Evolutionary conservation across 371 early-diverging fungal species (phyloP).

Genomic region (Neoconidiobolus thromboides): DNA sequence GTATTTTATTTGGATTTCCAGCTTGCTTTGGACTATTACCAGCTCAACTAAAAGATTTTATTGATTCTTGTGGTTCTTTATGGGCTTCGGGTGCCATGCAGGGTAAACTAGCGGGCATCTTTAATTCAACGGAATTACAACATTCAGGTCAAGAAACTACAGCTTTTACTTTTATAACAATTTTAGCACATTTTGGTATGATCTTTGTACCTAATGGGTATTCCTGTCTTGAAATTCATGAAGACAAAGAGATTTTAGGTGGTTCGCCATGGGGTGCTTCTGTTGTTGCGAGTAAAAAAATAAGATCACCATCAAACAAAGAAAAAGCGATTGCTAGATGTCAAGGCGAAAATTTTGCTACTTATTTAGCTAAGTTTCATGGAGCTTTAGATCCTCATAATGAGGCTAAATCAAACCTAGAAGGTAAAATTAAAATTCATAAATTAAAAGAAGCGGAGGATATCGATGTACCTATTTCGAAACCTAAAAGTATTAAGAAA

Average conservation of each 20-base stretch:
- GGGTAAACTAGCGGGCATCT: slow-evolving; percentile 53
- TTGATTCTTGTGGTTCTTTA: slow-evolving; percentile 52
- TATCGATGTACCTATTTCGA: too few relatives aligned
- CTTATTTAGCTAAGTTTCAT: background rate
- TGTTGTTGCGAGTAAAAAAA: slow-evolving; percentile 20
- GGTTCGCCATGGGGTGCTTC: slow-evolving; percentile 41
- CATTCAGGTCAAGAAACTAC: slow-evolving; percentile 70
- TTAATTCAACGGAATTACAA: slow-evolving; percentile 50
- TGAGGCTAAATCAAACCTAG: background rate
- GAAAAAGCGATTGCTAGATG: slow-evolving; percentile 41
- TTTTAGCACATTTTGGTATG: slow-evolving; percentile 64
- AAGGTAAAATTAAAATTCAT: too few relatives aligned
- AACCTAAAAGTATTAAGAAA: too few relatives aligned
- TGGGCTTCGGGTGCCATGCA: slow-evolving; percentile 41
- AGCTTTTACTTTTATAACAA: slow-evolving; percentile 39
- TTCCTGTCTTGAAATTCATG: slow-evolving; percentile 22
- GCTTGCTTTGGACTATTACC: slow-evolving; percentile 50
- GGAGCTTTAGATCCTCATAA: slow-evolving; percentile 14
- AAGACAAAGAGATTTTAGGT: slow-evolving; percentile 32
- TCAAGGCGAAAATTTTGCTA: slow-evolving; percentile 38
- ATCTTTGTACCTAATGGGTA: slow-evolving; percentile 41
- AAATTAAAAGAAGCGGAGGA: too few relatives aligned
- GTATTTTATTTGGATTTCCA: slow-evolving; percentile 48
- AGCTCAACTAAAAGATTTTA: slow-evolving; percentile 50
- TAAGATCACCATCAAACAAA: slow-evolving; percentile 18